A percentile compares a stretch with the other conserved stretches of the same genome.
Conservation (phyloP, 768 basidiomycete genomes). For the Mycena albidolilacea region DNA sequence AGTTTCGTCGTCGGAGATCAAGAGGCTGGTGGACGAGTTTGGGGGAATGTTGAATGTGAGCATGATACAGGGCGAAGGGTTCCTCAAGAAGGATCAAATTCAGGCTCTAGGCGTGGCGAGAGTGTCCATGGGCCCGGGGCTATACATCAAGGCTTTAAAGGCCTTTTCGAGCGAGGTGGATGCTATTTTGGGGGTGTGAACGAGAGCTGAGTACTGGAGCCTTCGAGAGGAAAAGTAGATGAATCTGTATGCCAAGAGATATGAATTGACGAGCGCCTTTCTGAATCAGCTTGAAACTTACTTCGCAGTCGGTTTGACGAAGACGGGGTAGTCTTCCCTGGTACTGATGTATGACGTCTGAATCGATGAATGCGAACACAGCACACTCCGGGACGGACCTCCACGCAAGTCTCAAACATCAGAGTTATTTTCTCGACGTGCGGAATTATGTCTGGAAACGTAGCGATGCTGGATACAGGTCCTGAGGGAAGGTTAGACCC, state of each 20-base stretch:
- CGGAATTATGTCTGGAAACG: no score
- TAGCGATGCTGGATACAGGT: no score
- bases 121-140: conserved; percentile 22
- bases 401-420: no score
- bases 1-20: conserved; percentile 17
- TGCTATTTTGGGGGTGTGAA: conserved; percentile 3
- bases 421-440: no score
- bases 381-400: no score
- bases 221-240: neutral
- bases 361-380: no score
- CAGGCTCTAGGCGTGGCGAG: conserved; percentile 28
- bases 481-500: no score
- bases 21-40: conserved; percentile 25
- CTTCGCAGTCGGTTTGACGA: no score
- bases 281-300: neutral
- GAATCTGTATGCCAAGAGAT: conserved; percentile 2
- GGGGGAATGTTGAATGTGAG: conserved; percentile 33
- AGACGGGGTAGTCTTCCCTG: no score
- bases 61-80: conserved; percentile 4
- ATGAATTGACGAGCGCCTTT: neutral
- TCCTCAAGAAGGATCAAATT: conserved; percentile 18
- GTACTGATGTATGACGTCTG: no score
- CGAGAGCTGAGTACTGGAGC: neutral
- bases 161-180: conserved; percentile 15
- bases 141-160: conserved; percentile 19